A percentile compares a stretch with the other conserved stretches of the same genome.
Evolutionary conservation across 352 stramenopile species (phyloP).

Genomic region (Phytophthora ramorum): DNA sequence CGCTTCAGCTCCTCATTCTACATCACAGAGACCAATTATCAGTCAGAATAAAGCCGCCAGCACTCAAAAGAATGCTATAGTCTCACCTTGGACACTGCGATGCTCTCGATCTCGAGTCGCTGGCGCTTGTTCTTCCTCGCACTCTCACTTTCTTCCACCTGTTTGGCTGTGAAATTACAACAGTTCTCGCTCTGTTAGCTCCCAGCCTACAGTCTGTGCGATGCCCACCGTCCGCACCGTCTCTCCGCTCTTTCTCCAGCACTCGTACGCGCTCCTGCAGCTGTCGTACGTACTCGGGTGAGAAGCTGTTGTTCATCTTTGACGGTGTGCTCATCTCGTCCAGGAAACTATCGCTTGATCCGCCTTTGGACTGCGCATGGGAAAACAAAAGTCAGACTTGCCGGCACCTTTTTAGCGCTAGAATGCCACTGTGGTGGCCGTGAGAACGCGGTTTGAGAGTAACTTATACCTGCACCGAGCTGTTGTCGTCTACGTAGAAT

Average conservation of each 20-base stretch:
- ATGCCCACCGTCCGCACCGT: slow-evolving; percentile 32
- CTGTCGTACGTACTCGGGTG: slow-evolving; percentile 29
- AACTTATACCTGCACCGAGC: slow-evolving; percentile 22
- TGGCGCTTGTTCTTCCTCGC: slow-evolving; percentile 52
- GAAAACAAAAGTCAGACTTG: not conserved
- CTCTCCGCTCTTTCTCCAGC: slow-evolving; percentile 41
- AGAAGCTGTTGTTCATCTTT: slow-evolving; percentile 8
- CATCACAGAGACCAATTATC: not conserved
- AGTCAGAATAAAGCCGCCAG: not conserved
- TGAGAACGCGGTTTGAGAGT: not conserved
- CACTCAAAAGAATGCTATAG: not conserved
- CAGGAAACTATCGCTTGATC: slow-evolving; percentile 40
- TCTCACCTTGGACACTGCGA: slow-evolving; percentile 62
- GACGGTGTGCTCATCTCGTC: slow-evolving; percentile 47
- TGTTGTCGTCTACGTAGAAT: slow-evolving; percentile 57
- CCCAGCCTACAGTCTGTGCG: not conserved
- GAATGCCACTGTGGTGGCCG: not conserved
- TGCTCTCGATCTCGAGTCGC: slow-evolving; percentile 64
- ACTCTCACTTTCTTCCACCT: slow-evolving; percentile 31
- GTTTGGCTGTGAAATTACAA: slow-evolving; percentile 35
- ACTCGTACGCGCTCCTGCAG: slow-evolving; percentile 43
- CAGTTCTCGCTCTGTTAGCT: slow-evolving; percentile 1
- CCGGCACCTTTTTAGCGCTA: not conserved
- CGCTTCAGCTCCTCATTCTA: slow-evolving; percentile 62
- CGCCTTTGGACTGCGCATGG: slow-evolving; percentile 23